Base-by-base conservation (phyloP, 257 asterid genomes). In the Solanum gracilifrons region DNA sequence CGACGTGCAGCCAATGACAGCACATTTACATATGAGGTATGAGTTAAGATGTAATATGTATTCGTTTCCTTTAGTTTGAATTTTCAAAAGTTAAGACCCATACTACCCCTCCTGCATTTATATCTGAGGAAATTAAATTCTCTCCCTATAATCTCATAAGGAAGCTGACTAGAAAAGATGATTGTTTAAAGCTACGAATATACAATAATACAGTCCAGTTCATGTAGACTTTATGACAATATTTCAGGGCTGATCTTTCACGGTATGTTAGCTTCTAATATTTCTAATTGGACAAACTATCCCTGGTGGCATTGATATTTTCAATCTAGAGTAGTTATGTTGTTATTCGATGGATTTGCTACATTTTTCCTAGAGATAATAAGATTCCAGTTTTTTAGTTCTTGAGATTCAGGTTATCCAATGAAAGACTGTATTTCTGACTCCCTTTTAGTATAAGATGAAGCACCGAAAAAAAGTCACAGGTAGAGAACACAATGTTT, bases 21-120 rank as follows among this genome's bases (percentile, higher is more conserved):
- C 87, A 87, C 95, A 51, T 97, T 97, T 92, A 85, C 99, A 25
- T 97, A 93, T 83, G 99, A 97, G 99, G 99, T 95, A 94, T 89
- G 87, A 33, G 6, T 85, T 55, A 20, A 72, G 79, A 16, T 23
- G 74, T 33, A 64, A 29, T n/a, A 33, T 73, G 69, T 43, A 72
- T 21, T 72, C 36, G 4, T 46, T 86, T 85, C 33, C 60, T 86
- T 86, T 46, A 86, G 46, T 29, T 86, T 79, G 66, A 79, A 15
- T 79, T 51, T 27, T 79, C 85, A 43, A 79, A 77, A 27, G 13
- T 58, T n/a, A n/a, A n/a, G 7, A n/a, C n/a, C 36, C 84, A 2
- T 77, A 39, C 62, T 25, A 13, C 35, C 12, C n/a, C 84, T 76
- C 32, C 23, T 5, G 3, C 84, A 39, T 77, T 39, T 33, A 72